phyloP scores from a whole-genome alignment of 257 asterid species.

The Nicotiana undulata region DNA sequence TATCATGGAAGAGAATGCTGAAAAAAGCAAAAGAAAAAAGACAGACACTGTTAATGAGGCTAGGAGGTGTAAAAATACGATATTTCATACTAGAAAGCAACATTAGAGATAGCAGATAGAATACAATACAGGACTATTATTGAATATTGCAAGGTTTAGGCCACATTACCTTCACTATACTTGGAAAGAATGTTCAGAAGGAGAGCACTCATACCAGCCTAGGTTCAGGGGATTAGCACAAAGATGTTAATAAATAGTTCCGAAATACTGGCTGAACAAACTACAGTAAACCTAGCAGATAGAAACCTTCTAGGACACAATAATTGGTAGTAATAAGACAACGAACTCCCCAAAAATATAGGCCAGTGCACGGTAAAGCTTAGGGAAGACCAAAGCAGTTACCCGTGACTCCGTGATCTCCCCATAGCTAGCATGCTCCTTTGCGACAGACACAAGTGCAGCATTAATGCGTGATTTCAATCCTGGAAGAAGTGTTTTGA shows the following conservation, averaged over 20 bases:
- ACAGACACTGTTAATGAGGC: not conserved
- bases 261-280: not conserved
- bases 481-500: constrained; percentile 81
- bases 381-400: not conserved
- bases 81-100: not conserved
- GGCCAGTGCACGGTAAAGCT: not conserved
- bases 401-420: constrained; percentile 93
- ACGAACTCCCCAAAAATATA: not conserved
- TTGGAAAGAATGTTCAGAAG: constrained; percentile 82
- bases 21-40: not conserved
- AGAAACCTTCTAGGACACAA: not conserved
- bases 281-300: not conserved
- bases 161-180: constrained; percentile 66
- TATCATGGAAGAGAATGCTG: constrained; percentile 83
- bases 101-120: not conserved
- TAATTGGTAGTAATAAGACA: not conserved
- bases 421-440: constrained; percentile 96
- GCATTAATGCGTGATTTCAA: constrained; percentile 77
- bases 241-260: not conserved
- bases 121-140: not conserved
- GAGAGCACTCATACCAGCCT: constrained; percentile 94
- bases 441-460: constrained; percentile 68
- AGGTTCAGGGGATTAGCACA: constrained; percentile 13
- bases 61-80: not conserved
- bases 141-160: constrained; percentile 1